These are phyloP conservation scores for Pestalotiopsis sp. DNA, from an alignment of 2,329 filamentous ascomycete species.

Conservation along the genomic window DNA sequence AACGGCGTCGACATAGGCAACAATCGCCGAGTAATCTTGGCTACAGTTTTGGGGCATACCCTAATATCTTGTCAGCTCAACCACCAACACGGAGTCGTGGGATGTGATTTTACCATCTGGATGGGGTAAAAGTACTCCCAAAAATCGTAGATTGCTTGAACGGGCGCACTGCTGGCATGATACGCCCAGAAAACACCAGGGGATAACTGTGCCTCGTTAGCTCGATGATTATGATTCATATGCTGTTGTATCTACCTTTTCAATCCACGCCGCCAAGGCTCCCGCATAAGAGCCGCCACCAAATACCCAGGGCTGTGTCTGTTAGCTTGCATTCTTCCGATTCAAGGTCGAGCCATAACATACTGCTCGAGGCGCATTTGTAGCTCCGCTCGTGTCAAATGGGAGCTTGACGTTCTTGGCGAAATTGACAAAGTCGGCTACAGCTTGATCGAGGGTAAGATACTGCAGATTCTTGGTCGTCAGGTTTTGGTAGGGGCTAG, in stretches of 20 bases:
- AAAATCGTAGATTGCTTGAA: constrained; percentile 57
- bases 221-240: not conserved
- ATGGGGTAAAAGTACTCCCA: constrained; percentile 62
- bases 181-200: constrained; percentile 65
- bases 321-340: not conserved
- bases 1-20: constrained; percentile 56
- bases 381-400: constrained; percentile 50
- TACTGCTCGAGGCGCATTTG: constrained; percentile 51
- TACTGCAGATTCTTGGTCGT: constrained; percentile 56
- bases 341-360: not conserved
- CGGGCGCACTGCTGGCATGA: constrained; percentile 57
- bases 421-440: constrained; percentile 57
- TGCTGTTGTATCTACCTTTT: constrained; percentile 29
- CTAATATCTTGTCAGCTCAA: not conserved
- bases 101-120: constrained; percentile 34
- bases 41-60: constrained; percentile 64
- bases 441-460: constrained; percentile 54
- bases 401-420: constrained; percentile 54
- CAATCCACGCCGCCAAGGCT: constrained; percentile 58
- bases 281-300: constrained; percentile 60
- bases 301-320: constrained; percentile 54
- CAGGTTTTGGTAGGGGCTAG: constrained; percentile 52
- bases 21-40: constrained; percentile 50
- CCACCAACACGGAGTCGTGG: not conserved
- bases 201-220: constrained; percentile 28